phyloP scores from a whole-genome alignment of 768 basidiomycete genomes.

The Dioszegia aurantiaca region DNA sequence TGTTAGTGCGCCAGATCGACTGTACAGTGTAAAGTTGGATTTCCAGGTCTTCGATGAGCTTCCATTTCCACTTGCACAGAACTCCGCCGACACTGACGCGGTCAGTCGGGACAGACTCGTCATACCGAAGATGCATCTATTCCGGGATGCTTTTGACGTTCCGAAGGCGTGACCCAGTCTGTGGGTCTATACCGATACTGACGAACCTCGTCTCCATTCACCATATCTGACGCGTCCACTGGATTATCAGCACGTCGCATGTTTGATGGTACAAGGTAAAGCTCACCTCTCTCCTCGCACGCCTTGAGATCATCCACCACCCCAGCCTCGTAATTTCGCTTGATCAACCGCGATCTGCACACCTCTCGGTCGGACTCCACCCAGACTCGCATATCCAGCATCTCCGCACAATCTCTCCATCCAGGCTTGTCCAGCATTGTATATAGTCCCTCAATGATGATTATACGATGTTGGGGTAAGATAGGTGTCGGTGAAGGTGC shows the following conservation, averaged over 20 bases:
- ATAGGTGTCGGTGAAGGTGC: constrained; percentile 62
- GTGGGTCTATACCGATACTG: constrained; percentile 14
- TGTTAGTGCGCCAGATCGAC: too few species aligned
- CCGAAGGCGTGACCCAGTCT: constrained; percentile 10
- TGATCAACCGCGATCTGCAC: constrained; percentile 64
- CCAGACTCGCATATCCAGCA: constrained; percentile 77
- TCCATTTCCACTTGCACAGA: too few species aligned
- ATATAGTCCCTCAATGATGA: constrained; percentile 89
- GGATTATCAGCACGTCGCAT: background rate
- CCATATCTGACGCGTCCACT: constrained; percentile 31
- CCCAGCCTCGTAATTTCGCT: constrained; percentile 73
- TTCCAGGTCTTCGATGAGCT: too few species aligned
- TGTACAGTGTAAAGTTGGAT: too few species aligned
- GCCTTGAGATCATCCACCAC: constrained; percentile 65
- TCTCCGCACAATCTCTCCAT: constrained; percentile 65
- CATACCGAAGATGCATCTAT: too few species aligned
- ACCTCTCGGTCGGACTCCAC: constrained; percentile 61
- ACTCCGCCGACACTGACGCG: too few species aligned
- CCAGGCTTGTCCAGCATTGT: constrained; percentile 68
- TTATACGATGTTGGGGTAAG: constrained; percentile 65
- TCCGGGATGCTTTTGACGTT: background rate
- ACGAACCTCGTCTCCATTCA: constrained; percentile 20
- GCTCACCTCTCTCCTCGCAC: constrained; percentile 35
- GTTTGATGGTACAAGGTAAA: background rate
- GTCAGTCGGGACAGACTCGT: too few species aligned